Evolutionary conservation across 768 basidiomycete genomes (phyloP).

Genomic region (Podaxis mareebaensis): DNA sequence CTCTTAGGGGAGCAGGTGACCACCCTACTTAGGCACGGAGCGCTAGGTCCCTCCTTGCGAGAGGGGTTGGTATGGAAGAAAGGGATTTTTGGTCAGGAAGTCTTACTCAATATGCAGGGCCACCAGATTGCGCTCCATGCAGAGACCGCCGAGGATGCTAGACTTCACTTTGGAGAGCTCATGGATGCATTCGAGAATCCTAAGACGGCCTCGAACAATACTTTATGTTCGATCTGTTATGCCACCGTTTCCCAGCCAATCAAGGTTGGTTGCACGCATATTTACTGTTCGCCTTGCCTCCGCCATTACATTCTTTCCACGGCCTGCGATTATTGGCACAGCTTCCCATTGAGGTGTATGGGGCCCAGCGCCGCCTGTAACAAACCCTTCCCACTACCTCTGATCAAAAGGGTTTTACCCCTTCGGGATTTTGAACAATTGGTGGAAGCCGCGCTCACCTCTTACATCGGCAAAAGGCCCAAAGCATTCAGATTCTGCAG

Average conservation of each 20-base stretch:
- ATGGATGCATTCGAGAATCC: conserved; percentile 28
- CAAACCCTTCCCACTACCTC: conserved; percentile 49
- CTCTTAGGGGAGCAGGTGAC: conserved; percentile 44
- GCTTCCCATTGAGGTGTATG: conserved; percentile 66
- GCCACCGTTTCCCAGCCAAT: conserved; percentile 42
- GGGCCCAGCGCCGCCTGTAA: conserved; percentile 59
- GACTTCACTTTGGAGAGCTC: conserved; percentile 43
- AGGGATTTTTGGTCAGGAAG: conserved; percentile 54
- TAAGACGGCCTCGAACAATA: conserved; percentile 8
- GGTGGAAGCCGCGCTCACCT: conserved; percentile 52
- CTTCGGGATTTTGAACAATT: conserved; percentile 51
- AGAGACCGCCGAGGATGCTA: conserved; percentile 56
- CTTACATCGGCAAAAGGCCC: conserved; percentile 54
- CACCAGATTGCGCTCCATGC: conserved; percentile 43
- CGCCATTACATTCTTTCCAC: conserved; percentile 47
- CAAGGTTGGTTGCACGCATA: conserved; percentile 46
- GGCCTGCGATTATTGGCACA: conserved; percentile 29
- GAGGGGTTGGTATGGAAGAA: conserved; percentile 49
- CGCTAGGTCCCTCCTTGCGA: conserved; percentile 50
- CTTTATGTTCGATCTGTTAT: conserved; percentile 56
- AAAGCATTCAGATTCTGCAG: conserved; percentile 66
- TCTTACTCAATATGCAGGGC: conserved; percentile 41
- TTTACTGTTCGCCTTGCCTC: conserved; percentile 50
- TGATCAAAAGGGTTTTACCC: conserved; percentile 52
- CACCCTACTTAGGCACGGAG: conserved; percentile 35